phyloP scores from a whole-genome alignment of 768 basidiomycete genomes.

The Boletellus ananas region DNA sequence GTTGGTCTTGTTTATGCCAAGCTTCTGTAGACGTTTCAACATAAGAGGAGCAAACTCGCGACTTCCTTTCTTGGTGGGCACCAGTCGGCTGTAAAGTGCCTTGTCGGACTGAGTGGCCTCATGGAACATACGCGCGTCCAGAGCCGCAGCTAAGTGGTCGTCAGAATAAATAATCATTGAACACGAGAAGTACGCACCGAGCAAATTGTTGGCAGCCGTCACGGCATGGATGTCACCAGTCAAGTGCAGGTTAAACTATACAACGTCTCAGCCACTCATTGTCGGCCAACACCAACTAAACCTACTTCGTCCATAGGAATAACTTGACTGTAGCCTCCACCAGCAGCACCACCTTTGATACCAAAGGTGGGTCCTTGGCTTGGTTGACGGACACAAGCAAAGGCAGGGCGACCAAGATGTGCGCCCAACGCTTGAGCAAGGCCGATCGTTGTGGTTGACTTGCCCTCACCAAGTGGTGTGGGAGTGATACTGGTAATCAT shows the following conservation, averaged over 20 bases:
- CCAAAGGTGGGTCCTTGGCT: conserved; percentile 99
- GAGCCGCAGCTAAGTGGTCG: conserved; percentile 70
- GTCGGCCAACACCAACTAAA: neutral
- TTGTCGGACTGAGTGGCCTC: conserved; percentile 95
- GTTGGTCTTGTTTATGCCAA: conserved; percentile 91
- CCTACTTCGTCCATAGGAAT: conserved; percentile 97
- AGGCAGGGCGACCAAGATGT: conserved; percentile 86
- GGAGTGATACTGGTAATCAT: conserved; percentile 72
- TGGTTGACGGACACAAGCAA: conserved; percentile 96
- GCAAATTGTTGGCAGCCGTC: conserved; percentile 93
- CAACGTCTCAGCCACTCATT: conserved; percentile 3
- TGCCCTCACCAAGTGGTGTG: conserved; percentile 95
- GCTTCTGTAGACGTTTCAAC: conserved; percentile 92
- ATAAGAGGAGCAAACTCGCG: conserved; percentile 94
- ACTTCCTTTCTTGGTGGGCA: conserved; percentile 90
- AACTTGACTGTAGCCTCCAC: conserved; percentile 97
- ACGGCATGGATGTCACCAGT: conserved; percentile 98
- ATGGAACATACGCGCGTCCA: conserved; percentile 97
- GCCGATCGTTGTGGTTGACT: conserved; percentile 97
- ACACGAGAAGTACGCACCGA: conserved; percentile 49
- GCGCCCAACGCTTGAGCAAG: conserved; percentile 95
- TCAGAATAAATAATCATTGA: conserved; percentile 4
- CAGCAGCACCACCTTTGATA: conserved; percentile 98
- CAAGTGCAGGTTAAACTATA: conserved; percentile 89
- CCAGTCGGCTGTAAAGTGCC: conserved; percentile 88